These are phyloP conservation scores for Acanthamoeba royreba DNA, from an alignment of 208 protist genomes.

Conservation along the genomic window DNA sequence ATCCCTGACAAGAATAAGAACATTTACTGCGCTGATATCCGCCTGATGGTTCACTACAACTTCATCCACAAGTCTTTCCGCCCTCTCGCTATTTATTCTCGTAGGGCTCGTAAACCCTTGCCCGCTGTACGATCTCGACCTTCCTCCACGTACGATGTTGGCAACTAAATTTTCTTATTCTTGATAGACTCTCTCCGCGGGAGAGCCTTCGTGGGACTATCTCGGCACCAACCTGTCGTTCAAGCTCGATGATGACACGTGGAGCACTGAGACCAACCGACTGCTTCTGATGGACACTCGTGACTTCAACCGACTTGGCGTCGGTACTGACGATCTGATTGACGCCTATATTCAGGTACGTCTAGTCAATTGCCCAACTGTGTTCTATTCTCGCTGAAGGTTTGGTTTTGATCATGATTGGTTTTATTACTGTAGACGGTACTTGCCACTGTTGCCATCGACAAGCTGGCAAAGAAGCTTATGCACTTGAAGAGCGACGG, in stretches of 20 bases:
- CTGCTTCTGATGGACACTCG: conserved; percentile 75
- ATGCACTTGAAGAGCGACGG: neutral
- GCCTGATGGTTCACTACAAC: conserved; percentile 72
- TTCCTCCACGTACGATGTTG: too few relatives aligned
- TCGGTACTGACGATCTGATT: conserved; percentile 79
- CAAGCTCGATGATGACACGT: conserved; percentile 56
- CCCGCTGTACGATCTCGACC: too few relatives aligned
- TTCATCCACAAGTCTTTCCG: conserved; percentile 54
- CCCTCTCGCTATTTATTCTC: conserved; percentile 72
- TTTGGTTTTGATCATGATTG: too few relatives aligned
- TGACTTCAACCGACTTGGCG: conserved; percentile 77
- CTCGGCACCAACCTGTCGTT: conserved; percentile 78
- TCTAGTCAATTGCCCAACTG: neutral
- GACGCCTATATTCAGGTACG: conserved; percentile 76
- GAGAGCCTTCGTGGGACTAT: conserved; percentile 61
- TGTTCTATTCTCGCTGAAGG: too few relatives aligned
- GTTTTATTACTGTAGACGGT: conserved; percentile 58
- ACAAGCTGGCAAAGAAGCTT: conserved; percentile 65
- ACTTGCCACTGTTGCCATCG: conserved; percentile 75
- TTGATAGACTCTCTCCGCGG: neutral
- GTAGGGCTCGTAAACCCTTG: conserved; percentile 55
- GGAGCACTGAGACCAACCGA: conserved; percentile 73
- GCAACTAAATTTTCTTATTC: too few relatives aligned
- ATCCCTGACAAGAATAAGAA: conserved; percentile 68
- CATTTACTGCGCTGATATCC: conserved; percentile 75